These are phyloP conservation scores for Rhodotorula sp. DNA, from an alignment of 1,284 basidiomycete genomes.

Conservation along the genomic window DNA sequence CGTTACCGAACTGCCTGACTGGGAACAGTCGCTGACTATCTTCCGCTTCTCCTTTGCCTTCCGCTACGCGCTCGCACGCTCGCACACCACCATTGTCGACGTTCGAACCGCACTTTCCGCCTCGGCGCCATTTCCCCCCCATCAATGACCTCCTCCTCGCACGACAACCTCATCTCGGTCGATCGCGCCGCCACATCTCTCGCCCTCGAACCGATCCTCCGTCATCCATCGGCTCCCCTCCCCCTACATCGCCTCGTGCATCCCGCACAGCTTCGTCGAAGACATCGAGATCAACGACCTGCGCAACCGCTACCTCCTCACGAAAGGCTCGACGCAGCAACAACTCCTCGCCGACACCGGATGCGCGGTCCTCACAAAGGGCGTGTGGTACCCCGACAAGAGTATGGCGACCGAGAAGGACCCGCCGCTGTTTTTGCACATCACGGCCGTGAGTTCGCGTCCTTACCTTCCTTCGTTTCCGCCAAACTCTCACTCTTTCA, in stretches of 20 bases:
- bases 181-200: background rate
- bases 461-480: background rate
- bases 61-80: too few species aligned
- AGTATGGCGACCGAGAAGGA: conserved; percentile 85
- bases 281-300: conserved; percentile 98
- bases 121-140: background rate
- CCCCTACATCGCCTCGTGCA: background rate
- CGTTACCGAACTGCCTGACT: too few species aligned
- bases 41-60: too few species aligned
- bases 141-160: background rate
- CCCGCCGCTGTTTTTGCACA: conserved; percentile 90
- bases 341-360: conserved; percentile 83
- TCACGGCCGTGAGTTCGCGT: conserved; percentile 61
- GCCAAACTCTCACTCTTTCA: background rate
- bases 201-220: background rate
- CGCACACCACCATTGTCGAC: too few species aligned
- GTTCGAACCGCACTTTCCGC: too few species aligned
- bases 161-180: too few species aligned
- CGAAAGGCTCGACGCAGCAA: conserved; percentile 86
- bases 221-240: background rate
- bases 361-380: conserved; percentile 84
- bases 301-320: conserved; percentile 90
- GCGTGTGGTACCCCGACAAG: conserved; percentile 89
- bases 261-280: conserved; percentile 60
- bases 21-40: too few species aligned